Evolutionary conservation across 495 filamentous ascomycete genomes (phyloP).

Genomic region (Hypoxylon perforatum): DNA sequence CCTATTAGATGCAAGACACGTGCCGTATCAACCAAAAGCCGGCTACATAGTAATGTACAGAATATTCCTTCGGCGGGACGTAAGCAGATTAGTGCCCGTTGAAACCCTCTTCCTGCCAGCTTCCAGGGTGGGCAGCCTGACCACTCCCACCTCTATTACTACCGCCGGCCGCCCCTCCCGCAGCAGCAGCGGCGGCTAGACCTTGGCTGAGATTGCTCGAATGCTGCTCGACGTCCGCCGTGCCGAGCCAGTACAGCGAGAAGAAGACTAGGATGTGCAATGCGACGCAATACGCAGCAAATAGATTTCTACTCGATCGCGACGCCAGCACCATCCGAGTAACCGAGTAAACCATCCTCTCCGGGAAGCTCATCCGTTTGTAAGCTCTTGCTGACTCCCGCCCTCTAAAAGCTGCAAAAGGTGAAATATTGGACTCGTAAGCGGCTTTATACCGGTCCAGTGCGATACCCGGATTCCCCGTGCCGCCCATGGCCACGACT

Average conservation of each 20-base stretch:
- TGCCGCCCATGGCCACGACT: constrained; percentile 66
- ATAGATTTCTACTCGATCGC: constrained; percentile 89
- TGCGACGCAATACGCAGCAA: constrained; percentile 92
- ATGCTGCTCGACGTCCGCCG: constrained; percentile 54
- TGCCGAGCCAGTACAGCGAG: constrained; percentile 86
- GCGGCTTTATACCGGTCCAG: constrained; percentile 91
- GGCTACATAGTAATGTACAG: constrained; percentile 35
- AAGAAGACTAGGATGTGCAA: constrained; percentile 88
- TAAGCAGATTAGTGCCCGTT: constrained; percentile 44
- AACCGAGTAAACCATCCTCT: constrained; percentile 89
- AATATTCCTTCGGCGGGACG: constrained; percentile 15
- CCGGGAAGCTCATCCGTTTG: constrained; percentile 91
- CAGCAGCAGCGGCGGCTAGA: constrained; percentile 48
- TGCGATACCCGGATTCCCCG: constrained; percentile 66
- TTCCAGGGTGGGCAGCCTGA: constrained; percentile 38
- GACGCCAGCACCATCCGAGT: constrained; percentile 92
- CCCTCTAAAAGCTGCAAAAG: constrained; percentile 93
- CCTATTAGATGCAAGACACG: constrained; percentile 28
- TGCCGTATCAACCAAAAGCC: constrained; percentile 32
- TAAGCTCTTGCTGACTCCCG: constrained; percentile 92
- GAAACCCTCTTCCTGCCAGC: constrained; percentile 55
- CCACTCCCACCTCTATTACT: constrained; percentile 32
- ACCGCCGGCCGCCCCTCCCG: constrained; percentile 39
- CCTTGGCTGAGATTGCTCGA: constrained; percentile 47
- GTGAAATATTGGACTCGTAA: constrained; percentile 94